These are phyloP conservation scores for Aspergillus sp. DNA, from an alignment of 2,329 filamentous ascomycete genomes.

Conservation along the genomic window DNA sequence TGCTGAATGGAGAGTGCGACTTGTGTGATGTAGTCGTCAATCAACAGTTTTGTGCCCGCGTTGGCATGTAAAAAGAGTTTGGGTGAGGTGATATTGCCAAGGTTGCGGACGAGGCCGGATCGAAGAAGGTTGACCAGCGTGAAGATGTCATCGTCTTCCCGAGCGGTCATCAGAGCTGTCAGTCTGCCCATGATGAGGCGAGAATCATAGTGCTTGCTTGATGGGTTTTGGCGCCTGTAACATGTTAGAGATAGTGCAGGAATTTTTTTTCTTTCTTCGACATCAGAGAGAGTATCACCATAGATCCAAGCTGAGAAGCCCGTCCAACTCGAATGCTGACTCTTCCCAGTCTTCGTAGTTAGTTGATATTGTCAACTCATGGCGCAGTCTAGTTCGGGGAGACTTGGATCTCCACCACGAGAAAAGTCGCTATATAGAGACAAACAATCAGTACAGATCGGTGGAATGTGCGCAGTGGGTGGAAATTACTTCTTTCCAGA, in stretches of 20 bases:
- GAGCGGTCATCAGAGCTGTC: conserved; percentile 66
- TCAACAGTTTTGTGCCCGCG: conserved; percentile 83
- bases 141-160: conserved; percentile 70
- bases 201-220: conserved; percentile 82
- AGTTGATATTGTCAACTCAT: conserved; percentile 64
- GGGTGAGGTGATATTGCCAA: conserved; percentile 85
- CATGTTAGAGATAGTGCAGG: background rate
- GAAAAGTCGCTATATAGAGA: conserved; percentile 59
- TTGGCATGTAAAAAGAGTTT: conserved; percentile 82
- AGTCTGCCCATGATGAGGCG: conserved; percentile 76
- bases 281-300: conserved; percentile 54
- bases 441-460: background rate
- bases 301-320: conserved; percentile 73
- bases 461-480: background rate
- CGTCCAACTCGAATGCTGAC: conserved; percentile 79
- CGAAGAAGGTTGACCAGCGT: conserved; percentile 76
- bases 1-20: conserved; percentile 79
- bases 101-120: conserved; percentile 73
- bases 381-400: conserved; percentile 64
- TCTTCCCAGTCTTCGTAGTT: conserved; percentile 84
- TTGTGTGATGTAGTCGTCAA: conserved; percentile 86
- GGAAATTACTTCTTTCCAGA: conserved; percentile 60
- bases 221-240: conserved; percentile 74
- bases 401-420: conserved; percentile 67
- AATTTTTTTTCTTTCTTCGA: background rate